A percentile compares a stretch with the other conserved stretches of the same genome.
These are phyloP conservation scores for Microcos paniculata DNA, from an alignment of 345 rosid genomes.

Conservation along the genomic window DNA sequence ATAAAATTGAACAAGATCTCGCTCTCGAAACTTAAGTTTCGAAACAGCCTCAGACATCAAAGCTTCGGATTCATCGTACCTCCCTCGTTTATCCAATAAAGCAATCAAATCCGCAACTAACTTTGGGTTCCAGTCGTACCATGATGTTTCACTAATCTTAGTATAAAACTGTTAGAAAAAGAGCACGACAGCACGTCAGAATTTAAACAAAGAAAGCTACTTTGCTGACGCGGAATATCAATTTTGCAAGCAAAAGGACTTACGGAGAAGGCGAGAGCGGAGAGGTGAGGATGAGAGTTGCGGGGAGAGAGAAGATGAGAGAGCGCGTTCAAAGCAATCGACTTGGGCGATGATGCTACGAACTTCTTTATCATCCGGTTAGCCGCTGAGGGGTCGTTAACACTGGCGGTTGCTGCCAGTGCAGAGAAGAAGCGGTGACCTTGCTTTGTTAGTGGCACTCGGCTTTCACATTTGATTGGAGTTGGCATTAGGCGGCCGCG, in stretches of 20 bases:
- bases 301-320: slow-evolving; percentile 69
- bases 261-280: slow-evolving; percentile 65
- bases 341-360: slow-evolving; percentile 66
- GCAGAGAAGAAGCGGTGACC: slow-evolving; percentile 46
- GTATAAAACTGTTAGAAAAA: slow-evolving; percentile 44
- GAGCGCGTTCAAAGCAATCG: slow-evolving; percentile 67
- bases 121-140: slow-evolving; percentile 89
- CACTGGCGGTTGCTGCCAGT: slow-evolving; percentile 33
- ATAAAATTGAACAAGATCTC: slow-evolving; percentile 53
- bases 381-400: slow-evolving; percentile 45
- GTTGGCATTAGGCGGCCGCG: background rate
- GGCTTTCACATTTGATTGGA: slow-evolving; percentile 4
- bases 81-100: slow-evolving; percentile 58
- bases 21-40: slow-evolving; percentile 44
- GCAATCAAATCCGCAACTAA: slow-evolving; percentile 65
- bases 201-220: background rate
- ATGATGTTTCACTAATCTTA: slow-evolving; percentile 58
- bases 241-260: slow-evolving; percentile 15
- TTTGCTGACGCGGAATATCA: background rate
- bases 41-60: slow-evolving; percentile 46
- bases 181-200: background rate
- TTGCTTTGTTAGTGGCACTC: slow-evolving; percentile 18
- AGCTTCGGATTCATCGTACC: slow-evolving; percentile 38
- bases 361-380: slow-evolving; percentile 70
- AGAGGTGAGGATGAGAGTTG: slow-evolving; percentile 44